phyloP scores from a whole-genome alignment of 345 rosid species.

The Raphanus raphanistrum region DNA sequence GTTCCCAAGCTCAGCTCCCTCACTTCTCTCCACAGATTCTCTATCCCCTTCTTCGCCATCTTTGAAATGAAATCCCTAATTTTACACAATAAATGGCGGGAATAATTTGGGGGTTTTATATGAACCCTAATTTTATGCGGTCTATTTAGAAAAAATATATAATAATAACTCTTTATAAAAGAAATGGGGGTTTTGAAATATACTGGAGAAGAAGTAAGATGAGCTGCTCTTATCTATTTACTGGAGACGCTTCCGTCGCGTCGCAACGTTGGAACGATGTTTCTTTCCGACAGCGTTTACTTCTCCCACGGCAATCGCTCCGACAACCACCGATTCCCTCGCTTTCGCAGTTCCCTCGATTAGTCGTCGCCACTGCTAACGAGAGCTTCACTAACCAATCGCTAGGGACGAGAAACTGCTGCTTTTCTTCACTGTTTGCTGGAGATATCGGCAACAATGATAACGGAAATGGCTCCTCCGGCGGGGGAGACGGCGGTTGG shows the following conservation, averaged over 20 bases:
- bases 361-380: slow-evolving; percentile 19
- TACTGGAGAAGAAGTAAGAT: slow-evolving; percentile 22
- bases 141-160: neutral
- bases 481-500: slow-evolving; percentile 35
- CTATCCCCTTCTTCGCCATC: slow-evolving; percentile 34
- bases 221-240: slow-evolving; percentile 38
- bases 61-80: neutral
- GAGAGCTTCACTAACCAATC: slow-evolving; percentile 14
- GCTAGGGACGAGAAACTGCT: neutral
- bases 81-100: slow-evolving; percentile 24
- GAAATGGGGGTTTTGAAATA: slow-evolving; percentile 5
- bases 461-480: slow-evolving; percentile 16
- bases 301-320: slow-evolving; percentile 25
- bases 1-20: slow-evolving; percentile 53
- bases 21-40: slow-evolving; percentile 64
- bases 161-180: neutral
- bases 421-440: neutral
- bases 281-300: slow-evolving; percentile 9
- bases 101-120: slow-evolving; percentile 1
- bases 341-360: neutral
- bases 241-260: slow-evolving; percentile 21
- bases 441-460: slow-evolving; percentile 18
- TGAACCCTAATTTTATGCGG: slow-evolving; percentile 30
- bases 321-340: slow-evolving; percentile 15
- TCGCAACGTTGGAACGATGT: slow-evolving; percentile 18